Base-by-base conservation (phyloP, 169 alveolate species). In the Plasmodium adleri region DNA sequence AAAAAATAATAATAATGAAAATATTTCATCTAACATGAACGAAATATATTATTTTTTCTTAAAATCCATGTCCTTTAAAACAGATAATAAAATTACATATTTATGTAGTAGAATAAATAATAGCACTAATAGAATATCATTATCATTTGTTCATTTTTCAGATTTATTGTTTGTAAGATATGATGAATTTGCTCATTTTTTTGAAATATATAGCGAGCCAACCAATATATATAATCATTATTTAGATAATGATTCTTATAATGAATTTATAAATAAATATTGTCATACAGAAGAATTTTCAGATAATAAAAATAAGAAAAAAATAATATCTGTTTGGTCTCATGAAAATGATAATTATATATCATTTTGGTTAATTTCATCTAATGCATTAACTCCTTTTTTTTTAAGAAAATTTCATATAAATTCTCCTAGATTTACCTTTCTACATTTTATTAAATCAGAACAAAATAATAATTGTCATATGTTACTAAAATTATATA, bases 291-390 rank as follows among this genome's bases (percentile, higher is more conserved):
- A 10, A 15, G 75, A 22, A 2, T 15, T 39, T 3, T 22, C n/a
- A 10, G 13, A 1, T 49, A 3, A 1, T 22, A 3, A 20, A 9
- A n/a, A 12, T 22, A 62, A 49, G 15, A 56, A 22, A 39, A 72
- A 63, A 17, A 86, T 86, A 49, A 22, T 86, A 45, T 86, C 92
- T 17, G 39, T 71, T 9, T 86, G 92, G 92, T n/a, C 78, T 32
- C 92, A 86, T 20, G 72, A 86, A 32, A 26, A 59, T 10, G 87
- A 72, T 3, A 86, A 86, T 17, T 72, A 47, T 39, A 22, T 72
- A 17, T 72, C 88, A 4, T 67, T 86, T 9, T 86, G 92, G 92
- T 52, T 72, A 17, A 47, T 39, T 5, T 45, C 92, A 9, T 43
- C 87, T 1, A 47, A 50, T 13, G 50, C 32, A 32, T 28, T 72